Conservation (phyloP, 1,284 basidiomycete species). For the Fomitopsis pinicola region DNA sequence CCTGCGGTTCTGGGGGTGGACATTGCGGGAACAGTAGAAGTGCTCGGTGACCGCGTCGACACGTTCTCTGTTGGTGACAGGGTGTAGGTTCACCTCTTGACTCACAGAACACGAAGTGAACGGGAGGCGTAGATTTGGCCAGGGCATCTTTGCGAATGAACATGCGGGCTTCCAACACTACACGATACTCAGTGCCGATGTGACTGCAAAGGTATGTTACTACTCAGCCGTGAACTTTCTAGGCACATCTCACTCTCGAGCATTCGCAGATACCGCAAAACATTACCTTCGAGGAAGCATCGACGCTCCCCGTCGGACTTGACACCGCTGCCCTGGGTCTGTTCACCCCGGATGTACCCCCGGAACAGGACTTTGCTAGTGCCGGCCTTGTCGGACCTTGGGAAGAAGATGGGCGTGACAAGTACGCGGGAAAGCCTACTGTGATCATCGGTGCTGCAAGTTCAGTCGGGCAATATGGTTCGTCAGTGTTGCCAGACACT, state of each 20-base stretch:
- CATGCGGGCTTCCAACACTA: constrained; percentile 25
- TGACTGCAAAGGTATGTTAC: constrained; percentile 19
- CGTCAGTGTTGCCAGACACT: not conserved
- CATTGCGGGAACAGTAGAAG: constrained; percentile 14
- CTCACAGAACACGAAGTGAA: too few species aligned
- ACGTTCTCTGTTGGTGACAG: constrained; percentile 9
- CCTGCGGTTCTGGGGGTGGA: constrained; percentile 17
- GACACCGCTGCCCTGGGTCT: constrained; percentile 36
- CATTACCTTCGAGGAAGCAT: constrained; percentile 30
- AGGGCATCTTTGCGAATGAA: not conserved
- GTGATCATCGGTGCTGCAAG: constrained; percentile 41
- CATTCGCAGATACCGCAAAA: constrained; percentile 24
- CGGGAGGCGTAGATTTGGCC: not conserved
- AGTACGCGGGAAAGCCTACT: constrained; percentile 33
- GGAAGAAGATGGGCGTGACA: constrained; percentile 28
- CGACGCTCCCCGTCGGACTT: constrained; percentile 36
- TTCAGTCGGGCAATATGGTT: constrained; percentile 40
- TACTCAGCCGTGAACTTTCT: too few species aligned
- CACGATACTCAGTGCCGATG: constrained; percentile 14
- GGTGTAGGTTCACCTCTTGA: constrained; percentile 7
- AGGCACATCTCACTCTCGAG: too few species aligned
- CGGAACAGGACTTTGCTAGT: constrained; percentile 21
- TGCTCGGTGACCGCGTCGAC: constrained; percentile 12
- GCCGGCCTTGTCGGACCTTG: constrained; percentile 27
- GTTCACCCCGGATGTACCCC: constrained; percentile 26